A percentile compares a stretch with the other conserved stretches of the same genome.
phyloP scores from a whole-genome alignment of 805 yeast species.

The Candida maltosa region DNA sequence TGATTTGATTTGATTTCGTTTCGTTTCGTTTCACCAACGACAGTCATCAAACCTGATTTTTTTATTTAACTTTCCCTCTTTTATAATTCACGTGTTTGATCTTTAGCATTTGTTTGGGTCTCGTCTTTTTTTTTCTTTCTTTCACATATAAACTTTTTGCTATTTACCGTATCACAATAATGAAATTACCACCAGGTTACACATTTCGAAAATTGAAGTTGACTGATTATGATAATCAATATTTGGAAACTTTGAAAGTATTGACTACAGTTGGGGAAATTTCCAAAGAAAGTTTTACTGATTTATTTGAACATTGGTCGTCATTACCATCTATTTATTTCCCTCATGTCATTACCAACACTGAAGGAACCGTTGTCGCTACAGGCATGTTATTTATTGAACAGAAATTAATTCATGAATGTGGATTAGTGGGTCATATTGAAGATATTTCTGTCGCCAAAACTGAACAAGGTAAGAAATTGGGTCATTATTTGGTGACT shows the following conservation, averaged over 20 bases:
- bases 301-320: constrained; percentile 59
- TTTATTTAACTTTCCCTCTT: background rate
- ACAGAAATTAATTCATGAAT: constrained; percentile 74
- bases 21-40: background rate
- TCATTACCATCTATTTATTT: constrained; percentile 51
- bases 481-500: constrained; percentile 69
- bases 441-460: constrained; percentile 86
- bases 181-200: constrained; percentile 61
- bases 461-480: constrained; percentile 76
- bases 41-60: background rate
- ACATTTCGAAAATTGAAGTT: constrained; percentile 53
- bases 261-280: constrained; percentile 85
- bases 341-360: constrained; percentile 64
- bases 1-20: no score
- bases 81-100: background rate
- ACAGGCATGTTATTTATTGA: constrained; percentile 82
- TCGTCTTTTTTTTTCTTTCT: background rate
- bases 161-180: constrained; percentile 5
- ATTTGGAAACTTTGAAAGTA: constrained; percentile 57
- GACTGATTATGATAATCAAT: constrained; percentile 61
- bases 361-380: constrained; percentile 60
- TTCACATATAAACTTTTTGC: background rate
- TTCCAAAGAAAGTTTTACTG: constrained; percentile 44
- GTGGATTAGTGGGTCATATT: constrained; percentile 88
- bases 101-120: background rate